These are phyloP conservation scores for Fusarium chaquense DNA, from an alignment of 2,329 filamentous ascomycete species.

Conservation along the genomic window DNA sequence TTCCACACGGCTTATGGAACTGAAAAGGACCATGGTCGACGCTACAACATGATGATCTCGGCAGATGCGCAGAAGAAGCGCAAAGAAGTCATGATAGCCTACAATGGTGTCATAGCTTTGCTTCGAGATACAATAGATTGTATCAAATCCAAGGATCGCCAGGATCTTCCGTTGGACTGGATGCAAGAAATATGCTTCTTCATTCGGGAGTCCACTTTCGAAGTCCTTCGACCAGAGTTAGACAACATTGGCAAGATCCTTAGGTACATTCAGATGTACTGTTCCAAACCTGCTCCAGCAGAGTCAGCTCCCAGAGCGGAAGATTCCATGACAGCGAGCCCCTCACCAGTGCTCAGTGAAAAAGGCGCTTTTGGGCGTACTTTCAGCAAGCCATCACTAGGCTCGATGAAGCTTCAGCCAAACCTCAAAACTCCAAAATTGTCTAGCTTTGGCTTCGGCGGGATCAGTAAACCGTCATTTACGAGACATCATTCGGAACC, in stretches of 20 bases:
- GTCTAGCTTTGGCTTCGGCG: neutral
- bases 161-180: slow-evolving; percentile 3
- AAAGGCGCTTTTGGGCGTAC: neutral
- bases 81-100: neutral
- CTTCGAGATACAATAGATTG: slow-evolving; percentile 8
- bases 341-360: neutral
- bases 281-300: neutral
- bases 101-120: neutral
- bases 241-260: neutral
- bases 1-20: neutral
- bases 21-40: neutral
- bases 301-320: neutral
- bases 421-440: neutral
- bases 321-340: neutral
- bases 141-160: neutral
- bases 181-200: neutral
- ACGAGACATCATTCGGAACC: slow-evolving; percentile 7
- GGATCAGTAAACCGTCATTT: neutral
- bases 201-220: neutral
- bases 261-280: neutral
- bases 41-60: slow-evolving; percentile 11
- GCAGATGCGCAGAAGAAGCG: neutral
- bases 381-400: neutral
- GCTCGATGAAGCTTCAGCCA: neutral
- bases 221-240: neutral